phyloP scores from a whole-genome alignment of 169 alveolate species.

The Cryptosporidium felis region DNA sequence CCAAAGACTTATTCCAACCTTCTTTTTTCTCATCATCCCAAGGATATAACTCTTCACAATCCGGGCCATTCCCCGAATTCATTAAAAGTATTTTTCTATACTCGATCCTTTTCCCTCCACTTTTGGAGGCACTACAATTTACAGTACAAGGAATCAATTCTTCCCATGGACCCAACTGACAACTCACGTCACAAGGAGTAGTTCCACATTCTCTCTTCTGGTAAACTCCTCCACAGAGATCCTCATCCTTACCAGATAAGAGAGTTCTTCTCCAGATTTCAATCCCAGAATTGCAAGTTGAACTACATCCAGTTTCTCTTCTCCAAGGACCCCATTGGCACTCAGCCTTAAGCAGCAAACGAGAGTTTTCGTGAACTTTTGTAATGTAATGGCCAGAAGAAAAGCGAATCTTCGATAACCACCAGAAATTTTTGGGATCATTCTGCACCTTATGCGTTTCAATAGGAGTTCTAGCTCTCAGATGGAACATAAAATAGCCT shows the following conservation, averaged over 20 bases:
- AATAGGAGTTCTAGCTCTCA: slow-evolving; percentile 52
- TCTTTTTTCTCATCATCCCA: slow-evolving; percentile 48
- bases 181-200: slow-evolving; percentile 49
- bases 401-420: slow-evolving; percentile 62
- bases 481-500: slow-evolving; percentile 7
- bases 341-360: slow-evolving; percentile 40
- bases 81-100: slow-evolving; percentile 29
- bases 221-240: slow-evolving; percentile 67
- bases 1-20: slow-evolving; percentile 51
- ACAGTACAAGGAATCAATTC: slow-evolving; percentile 42
- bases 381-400: slow-evolving; percentile 63
- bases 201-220: slow-evolving; percentile 66
- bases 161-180: slow-evolving; percentile 71
- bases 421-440: slow-evolving; percentile 71
- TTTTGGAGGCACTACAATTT: slow-evolving; percentile 39
- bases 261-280: slow-evolving; percentile 69
- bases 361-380: slow-evolving; percentile 54
- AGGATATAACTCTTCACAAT: slow-evolving; percentile 47
- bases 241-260: slow-evolving; percentile 54
- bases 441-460: slow-evolving; percentile 56
- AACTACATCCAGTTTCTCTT: slow-evolving; percentile 67
- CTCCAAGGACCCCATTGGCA: slow-evolving; percentile 72
- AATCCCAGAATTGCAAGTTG: slow-evolving; percentile 62
- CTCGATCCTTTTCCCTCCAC: slow-evolving; percentile 50
- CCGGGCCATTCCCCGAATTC: slow-evolving; percentile 60